Conservation (phyloP, 805 yeast species). For the Saturnispora serradocipensis region DNA sequence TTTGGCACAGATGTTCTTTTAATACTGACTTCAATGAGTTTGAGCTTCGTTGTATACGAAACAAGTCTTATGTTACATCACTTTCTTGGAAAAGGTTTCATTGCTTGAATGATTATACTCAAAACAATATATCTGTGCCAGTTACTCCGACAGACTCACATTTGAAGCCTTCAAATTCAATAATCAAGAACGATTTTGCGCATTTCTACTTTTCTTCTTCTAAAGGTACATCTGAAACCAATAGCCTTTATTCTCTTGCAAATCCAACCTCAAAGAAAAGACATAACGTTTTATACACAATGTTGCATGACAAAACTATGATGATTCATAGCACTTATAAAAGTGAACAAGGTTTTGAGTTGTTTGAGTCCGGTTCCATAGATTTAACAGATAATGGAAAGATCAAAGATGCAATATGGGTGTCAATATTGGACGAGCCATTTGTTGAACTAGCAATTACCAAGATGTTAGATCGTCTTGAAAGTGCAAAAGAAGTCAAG, state of each 20-base stretch:
- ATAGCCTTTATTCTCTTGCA: slow-evolving; percentile 5
- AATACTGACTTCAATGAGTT: slow-evolving; percentile 56
- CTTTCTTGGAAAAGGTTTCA: slow-evolving; percentile 45
- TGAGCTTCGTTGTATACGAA: slow-evolving; percentile 61
- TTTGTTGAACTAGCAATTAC: slow-evolving; percentile 25
- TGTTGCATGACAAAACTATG: slow-evolving; percentile 48
- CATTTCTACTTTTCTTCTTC: slow-evolving; percentile 3
- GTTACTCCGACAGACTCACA: slow-evolving; percentile 11
- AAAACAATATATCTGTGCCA: neutral
- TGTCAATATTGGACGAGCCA: slow-evolving; percentile 31
- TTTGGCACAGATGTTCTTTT: slow-evolving; percentile 70
- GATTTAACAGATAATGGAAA: slow-evolving; percentile 23
- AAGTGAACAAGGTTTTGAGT: slow-evolving; percentile 44
- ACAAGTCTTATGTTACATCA: slow-evolving; percentile 46
- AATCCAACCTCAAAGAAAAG: slow-evolving; percentile 19
- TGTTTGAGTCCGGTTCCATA: slow-evolving; percentile 48
- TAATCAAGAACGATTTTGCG: slow-evolving; percentile 18
- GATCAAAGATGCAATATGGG: slow-evolving; percentile 10
- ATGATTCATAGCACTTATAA: slow-evolving; percentile 66
- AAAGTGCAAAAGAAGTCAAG: slow-evolving; percentile 7
- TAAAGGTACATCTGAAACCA: slow-evolving; percentile 3
- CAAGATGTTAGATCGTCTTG: slow-evolving; percentile 16
- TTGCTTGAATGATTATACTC: slow-evolving; percentile 5
- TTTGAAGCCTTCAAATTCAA: slow-evolving; percentile 24
- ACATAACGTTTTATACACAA: slow-evolving; percentile 52